Percentiles rank a stretch among this genome's conserved stretches.
Conservation (phyloP, 2,329 filamentous ascomycete genomes). For the Fusarium haematococcum region DNA sequence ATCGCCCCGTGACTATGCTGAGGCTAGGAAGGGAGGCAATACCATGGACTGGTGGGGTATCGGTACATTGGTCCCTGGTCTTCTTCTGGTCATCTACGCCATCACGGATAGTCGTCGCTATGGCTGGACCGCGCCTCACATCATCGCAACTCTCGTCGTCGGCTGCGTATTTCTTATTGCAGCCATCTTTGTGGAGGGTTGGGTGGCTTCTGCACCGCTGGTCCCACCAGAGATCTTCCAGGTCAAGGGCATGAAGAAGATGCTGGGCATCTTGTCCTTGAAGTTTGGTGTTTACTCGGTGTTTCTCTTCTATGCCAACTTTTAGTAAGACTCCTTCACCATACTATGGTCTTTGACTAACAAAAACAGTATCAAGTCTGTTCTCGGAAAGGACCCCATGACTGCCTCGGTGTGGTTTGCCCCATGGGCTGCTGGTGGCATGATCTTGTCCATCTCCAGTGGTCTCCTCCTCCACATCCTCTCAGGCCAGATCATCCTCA, state of each 20-base stretch:
- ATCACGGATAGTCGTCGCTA: constrained; percentile 73
- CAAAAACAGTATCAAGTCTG: constrained; percentile 59
- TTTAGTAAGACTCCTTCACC: constrained; percentile 63
- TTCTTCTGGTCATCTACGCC: constrained; percentile 75
- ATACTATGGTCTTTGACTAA: constrained; percentile 1
- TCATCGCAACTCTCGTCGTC: constrained; percentile 68
- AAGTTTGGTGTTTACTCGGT: constrained; percentile 66
- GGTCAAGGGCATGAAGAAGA: constrained; percentile 69
- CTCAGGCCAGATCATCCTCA: constrained; percentile 63
- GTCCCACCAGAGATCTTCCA: constrained; percentile 73
- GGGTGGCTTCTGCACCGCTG: constrained; percentile 70
- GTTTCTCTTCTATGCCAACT: constrained; percentile 71
- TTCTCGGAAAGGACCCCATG: constrained; percentile 63
- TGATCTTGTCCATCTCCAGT: constrained; percentile 64
- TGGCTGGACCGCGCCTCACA: constrained; percentile 74
- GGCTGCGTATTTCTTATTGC: constrained; percentile 64
- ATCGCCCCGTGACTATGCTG: constrained; percentile 50
- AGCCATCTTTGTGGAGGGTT: constrained; percentile 74
- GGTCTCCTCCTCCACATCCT: constrained; percentile 67
- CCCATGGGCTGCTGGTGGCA: constrained; percentile 69
- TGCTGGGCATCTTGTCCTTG: constrained; percentile 65
- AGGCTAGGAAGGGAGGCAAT: constrained; percentile 45
- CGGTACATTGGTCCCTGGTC: constrained; percentile 64
- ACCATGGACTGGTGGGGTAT: constrained; percentile 73
- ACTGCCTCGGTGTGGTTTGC: constrained; percentile 68